These are phyloP conservation scores for Phylloporus scabripes DNA, from an alignment of 768 basidiomycete species.

Conservation along the genomic window DNA sequence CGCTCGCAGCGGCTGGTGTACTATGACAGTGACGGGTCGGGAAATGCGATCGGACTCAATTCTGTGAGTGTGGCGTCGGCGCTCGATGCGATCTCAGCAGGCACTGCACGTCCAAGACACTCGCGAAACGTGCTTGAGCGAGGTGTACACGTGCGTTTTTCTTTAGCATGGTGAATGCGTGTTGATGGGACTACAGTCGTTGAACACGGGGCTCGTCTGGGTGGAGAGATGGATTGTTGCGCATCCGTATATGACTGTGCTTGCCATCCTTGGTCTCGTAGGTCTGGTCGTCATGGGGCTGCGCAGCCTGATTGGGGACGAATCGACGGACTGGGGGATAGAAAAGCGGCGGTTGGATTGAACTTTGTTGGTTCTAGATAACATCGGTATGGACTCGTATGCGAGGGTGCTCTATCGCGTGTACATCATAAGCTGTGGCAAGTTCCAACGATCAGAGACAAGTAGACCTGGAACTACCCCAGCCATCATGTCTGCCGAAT, in stretches of 20 bases:
- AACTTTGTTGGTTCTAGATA: no score
- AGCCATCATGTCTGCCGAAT: no score
- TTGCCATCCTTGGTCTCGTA: slow-evolving; percentile 1
- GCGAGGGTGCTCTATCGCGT: no score
- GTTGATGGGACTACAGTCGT: slow-evolving; percentile 7
- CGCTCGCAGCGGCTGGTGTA: slow-evolving; percentile 75
- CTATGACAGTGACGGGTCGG: slow-evolving; percentile 60
- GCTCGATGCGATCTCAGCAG: slow-evolving; percentile 58
- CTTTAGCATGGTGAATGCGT: not conserved
- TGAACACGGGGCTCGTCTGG: slow-evolving; percentile 11
- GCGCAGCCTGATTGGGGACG: no score
- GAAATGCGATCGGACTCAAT: slow-evolving; percentile 52
- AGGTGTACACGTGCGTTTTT: slow-evolving; percentile 46
- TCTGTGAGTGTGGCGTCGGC: slow-evolving; percentile 57
- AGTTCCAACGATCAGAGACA: no score
- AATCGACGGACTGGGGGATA: no score
- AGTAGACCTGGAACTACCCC: no score
- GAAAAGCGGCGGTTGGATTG: no score
- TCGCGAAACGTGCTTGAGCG: slow-evolving; percentile 73
- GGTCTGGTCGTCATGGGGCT: no score
- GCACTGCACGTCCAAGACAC: slow-evolving; percentile 46
- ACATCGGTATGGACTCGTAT: no score
- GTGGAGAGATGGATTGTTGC: slow-evolving; percentile 7
- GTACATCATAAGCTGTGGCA: no score
- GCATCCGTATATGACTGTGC: slow-evolving; percentile 19